Evolutionary conservation across 192 early-diverging fungal species (phyloP), one percentile per base, ranked within the genome.

Genomic region (Coemansia aciculifera): DNA sequence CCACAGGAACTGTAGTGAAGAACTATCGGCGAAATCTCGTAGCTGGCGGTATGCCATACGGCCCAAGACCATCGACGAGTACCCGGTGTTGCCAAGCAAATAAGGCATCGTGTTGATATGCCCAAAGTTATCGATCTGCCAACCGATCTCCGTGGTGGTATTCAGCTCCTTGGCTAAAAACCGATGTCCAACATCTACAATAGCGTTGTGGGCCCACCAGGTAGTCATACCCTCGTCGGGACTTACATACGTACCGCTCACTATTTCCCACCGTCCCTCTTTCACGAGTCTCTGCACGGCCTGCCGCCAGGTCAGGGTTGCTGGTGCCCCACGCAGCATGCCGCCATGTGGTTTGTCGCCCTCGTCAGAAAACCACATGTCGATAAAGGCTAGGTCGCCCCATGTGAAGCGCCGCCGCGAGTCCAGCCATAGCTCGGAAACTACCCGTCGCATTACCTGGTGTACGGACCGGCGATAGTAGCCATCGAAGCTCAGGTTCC

Each of bases 71-170:
- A 77, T 36, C 12, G 24, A 10, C 15, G 11, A n/a, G 72, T 68
- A 77, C 1, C 79, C 79, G 1, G 75, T n/a, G 75, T 72, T 77
- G 34, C 60, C 31, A 21, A 77, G 67, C 64, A 77, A 49, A 13
- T 77, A 68, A 8, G 79, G 64, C 72, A 63, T 43, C 27, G 59
- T 64, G 48, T 39, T 43, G 24, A 52, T 42, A 46, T 82, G 79
- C 11, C 79, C 79, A 51, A 82, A 82, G 52, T 67, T 73, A 52
- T 82, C 79, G 36, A 82, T 66, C 75, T 82, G 79, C 79, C 79
- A 82, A 0, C 38, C 74, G 12, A 77, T 66, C 7, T 43, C 19
- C 10, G 75, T 62, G 5, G 71, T 68, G 2, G 44, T 36, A 48
- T 73, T 71, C n/a, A 82, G 61, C 37, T 74, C 37, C n/a, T 19